Conservation (phyloP, 106 monocot genomes). For the Triglochin maritima region DNA sequence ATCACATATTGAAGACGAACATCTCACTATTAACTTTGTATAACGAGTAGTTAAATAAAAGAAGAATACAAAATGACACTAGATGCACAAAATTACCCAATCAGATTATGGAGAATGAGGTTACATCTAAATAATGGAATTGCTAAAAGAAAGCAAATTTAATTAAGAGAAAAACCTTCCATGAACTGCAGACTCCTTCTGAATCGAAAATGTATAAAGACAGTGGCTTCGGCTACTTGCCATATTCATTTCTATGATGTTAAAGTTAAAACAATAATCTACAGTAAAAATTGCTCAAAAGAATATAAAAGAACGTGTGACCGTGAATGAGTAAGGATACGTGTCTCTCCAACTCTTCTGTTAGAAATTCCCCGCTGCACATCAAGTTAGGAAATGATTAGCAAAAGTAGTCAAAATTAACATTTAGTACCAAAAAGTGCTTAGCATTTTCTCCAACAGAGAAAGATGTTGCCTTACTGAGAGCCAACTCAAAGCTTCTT, state of each 20-base stretch:
- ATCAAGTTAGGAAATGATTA: constrained; percentile 8
- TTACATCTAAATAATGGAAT: not conserved
- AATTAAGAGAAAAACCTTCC: constrained; percentile 23
- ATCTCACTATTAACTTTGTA: no score
- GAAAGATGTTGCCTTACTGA: constrained; percentile 27
- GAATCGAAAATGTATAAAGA: constrained; percentile 60
- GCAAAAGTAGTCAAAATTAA: not conserved
- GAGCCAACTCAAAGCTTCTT: constrained; percentile 57
- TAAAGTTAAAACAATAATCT: constrained; percentile 3
- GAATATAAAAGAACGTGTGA: not conserved
- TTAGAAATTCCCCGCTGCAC: constrained; percentile 74
- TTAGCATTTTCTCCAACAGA: no score
- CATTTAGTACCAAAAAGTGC: not conserved
- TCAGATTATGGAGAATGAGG: not conserved
- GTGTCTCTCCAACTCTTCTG: constrained; percentile 79
- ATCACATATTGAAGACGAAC: no score
- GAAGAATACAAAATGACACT: no score
- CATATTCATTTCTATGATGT: constrained; percentile 65
- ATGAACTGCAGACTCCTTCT: constrained; percentile 33
- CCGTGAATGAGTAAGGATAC: constrained; percentile 33
- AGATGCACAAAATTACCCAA: no score
- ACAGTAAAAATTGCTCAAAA: not conserved
- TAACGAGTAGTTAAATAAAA: no score
- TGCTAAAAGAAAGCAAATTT: not conserved
- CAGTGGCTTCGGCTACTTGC: constrained; percentile 88